These are phyloP conservation scores for Rhodotorula sp. DNA, from an alignment of 1,284 basidiomycete species.

Conservation along the genomic window DNA sequence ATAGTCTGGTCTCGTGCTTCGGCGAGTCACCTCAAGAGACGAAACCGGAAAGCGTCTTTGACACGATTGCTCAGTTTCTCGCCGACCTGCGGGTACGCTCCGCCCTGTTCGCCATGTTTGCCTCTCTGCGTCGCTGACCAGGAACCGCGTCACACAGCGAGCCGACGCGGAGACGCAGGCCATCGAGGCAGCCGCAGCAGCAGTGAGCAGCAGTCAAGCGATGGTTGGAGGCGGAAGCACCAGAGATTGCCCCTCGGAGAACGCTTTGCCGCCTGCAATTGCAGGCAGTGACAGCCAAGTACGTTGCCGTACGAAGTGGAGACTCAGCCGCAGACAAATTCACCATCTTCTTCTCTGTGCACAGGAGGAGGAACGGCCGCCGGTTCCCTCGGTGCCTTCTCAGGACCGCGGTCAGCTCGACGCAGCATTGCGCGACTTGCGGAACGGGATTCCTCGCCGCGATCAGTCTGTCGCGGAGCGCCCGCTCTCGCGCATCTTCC, in stretches of 20 bases:
- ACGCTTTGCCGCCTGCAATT: too few relatives aligned
- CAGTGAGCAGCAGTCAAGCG: background rate
- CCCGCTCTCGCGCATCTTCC: conserved; percentile 70
- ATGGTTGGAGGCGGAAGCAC: background rate
- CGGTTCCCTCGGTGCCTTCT: conserved; percentile 43
- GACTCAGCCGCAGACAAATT: too few relatives aligned
- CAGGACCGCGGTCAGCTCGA: conserved; percentile 72
- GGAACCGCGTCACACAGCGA: conserved; percentile 56
- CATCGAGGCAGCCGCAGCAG: conserved; percentile 46
- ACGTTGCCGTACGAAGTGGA: too few relatives aligned
- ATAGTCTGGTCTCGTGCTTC: conserved; percentile 64
- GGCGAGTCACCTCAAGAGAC: conserved; percentile 66
- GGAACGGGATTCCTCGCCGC: conserved; percentile 50
- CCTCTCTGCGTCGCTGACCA: background rate
- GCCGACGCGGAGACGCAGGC: conserved; percentile 47
- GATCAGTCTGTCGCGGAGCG: conserved; percentile 55
- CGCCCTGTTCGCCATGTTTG: too few relatives aligned
- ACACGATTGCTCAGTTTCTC: conserved; percentile 65
- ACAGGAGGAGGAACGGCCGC: background rate
- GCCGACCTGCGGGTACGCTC: conserved; percentile 18
- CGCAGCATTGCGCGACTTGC: conserved; percentile 74
- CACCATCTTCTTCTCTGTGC: too few relatives aligned
- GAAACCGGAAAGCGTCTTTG: conserved; percentile 77
- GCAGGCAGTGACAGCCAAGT: too few relatives aligned
- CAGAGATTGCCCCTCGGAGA: too few relatives aligned